Base-by-base conservation (phyloP, 2,329 filamentous ascomycete genomes). In the Diaporthe citrichinensis region DNA sequence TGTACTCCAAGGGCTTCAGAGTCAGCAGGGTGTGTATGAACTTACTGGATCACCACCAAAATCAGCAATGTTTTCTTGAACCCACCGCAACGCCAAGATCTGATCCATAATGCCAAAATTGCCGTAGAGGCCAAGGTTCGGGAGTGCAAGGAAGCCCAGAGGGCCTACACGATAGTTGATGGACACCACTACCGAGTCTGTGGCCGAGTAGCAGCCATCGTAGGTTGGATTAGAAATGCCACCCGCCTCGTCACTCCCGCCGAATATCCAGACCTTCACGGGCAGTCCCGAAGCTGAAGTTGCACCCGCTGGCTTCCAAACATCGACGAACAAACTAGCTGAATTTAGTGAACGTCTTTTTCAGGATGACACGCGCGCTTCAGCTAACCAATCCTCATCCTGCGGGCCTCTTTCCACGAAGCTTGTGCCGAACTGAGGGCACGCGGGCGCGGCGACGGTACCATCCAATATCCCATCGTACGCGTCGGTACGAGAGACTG, bases 121-220 rank as follows among this genome's bases (percentile, higher is more conserved):
- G 0, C 65, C 49, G 1, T 69, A 12, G 12, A 69, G 10, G 23
- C 46, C 65, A 25, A 69, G 46, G 31, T 1, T 14, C 0, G 65
- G 49, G 3, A 69, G 46, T 23, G 65, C 65, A 23, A 55, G 65
- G 17, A 55, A 69, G 31, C 65, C 65, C 65, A 69, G 44, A 20
- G 65, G 65, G 14, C 49, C 65, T 8, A 69, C 15, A 28, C 65
- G 65, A 31, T 69, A 69, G 65, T 55, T 69, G 34, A 69, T 69
- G n/a, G 49, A 68, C 46, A 68, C 62, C 62, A 68, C 62, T 2
- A 69, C 8, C 12, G 49, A 69, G 49, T 69, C 49, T 55, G 65
- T 55, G 23, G 65, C 65, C n/a, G 65, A 69, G 49, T 69, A 55
- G n/a, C 65, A 69, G 34, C 65, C 65, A 39, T 69, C 25, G 34